Conservation (phyloP, 805 yeast genomes). For the Candida anglica region DNA sequence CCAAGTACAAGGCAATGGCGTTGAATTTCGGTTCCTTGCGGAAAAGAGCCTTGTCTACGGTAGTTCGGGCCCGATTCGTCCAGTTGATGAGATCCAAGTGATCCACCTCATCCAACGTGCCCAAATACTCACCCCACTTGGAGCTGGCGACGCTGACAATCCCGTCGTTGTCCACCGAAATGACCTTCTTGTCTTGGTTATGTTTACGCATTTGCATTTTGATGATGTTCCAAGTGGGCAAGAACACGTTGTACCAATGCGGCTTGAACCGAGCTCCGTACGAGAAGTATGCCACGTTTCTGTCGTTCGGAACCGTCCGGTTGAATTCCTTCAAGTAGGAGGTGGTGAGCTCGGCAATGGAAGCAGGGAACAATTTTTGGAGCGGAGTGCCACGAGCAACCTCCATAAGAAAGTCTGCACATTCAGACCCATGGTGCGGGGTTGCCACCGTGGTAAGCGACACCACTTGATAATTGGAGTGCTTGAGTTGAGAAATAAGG, state of each 20-base stretch:
- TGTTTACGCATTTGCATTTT: constrained; percentile 11
- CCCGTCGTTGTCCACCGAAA: constrained; percentile 73
- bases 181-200: constrained; percentile 14
- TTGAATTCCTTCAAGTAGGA: constrained; percentile 53
- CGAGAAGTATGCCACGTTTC: constrained; percentile 68
- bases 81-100: constrained; percentile 86
- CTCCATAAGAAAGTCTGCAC: constrained; percentile 65
- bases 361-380: constrained; percentile 19
- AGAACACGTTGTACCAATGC: constrained; percentile 55
- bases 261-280: constrained; percentile 79
- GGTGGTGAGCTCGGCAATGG: constrained; percentile 66
- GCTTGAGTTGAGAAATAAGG: constrained; percentile 52
- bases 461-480: constrained; percentile 48
- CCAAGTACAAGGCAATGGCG: constrained; percentile 66
- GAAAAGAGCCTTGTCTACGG: constrained; percentile 25
- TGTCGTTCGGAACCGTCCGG: constrained; percentile 45
- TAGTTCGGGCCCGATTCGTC: constrained; percentile 51
- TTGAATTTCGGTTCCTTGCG: constrained; percentile 45
- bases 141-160: constrained; percentile 75
- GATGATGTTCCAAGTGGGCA: constrained; percentile 63
- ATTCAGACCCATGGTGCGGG: constrained; percentile 83
- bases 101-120: constrained; percentile 74
- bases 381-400: constrained; percentile 15
- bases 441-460: constrained; percentile 84
- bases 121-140: constrained; percentile 80